These are phyloP conservation scores for Protomyces inouyei DNA, from an alignment of 1,139 yeast species.

Conservation along the genomic window DNA sequence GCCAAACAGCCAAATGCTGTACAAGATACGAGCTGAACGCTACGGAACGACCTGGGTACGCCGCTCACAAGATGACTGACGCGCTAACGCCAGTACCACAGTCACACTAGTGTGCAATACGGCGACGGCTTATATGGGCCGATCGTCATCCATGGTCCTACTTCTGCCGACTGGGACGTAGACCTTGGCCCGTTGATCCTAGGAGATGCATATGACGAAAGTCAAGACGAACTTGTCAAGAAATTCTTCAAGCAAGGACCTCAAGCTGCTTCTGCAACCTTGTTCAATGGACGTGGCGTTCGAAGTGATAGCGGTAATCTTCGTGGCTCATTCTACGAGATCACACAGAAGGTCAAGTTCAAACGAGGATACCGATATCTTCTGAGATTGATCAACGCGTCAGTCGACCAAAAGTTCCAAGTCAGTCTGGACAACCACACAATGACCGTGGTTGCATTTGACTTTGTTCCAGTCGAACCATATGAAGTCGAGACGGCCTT, in stretches of 20 bases:
- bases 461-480: conserved; percentile 30
- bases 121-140: conserved; percentile 41
- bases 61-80: conserved; percentile 46
- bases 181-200: conserved; percentile 54
- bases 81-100: conserved; percentile 48
- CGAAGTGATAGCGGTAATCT: conserved; percentile 33
- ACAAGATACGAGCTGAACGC: conserved; percentile 66
- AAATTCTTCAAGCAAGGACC: conserved; percentile 67
- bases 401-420: conserved; percentile 36
- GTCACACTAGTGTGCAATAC: conserved; percentile 43
- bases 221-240: conserved; percentile 46
- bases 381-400: conserved; percentile 38
- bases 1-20: conserved; percentile 60
- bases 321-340: conserved; percentile 31
- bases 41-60: conserved; percentile 89
- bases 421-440: conserved; percentile 35
- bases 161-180: conserved; percentile 50
- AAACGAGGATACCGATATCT: conserved; percentile 33
- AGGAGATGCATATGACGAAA: conserved; percentile 70
- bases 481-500: conserved; percentile 25
- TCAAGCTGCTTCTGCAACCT: conserved; percentile 61
- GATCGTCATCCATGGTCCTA: background rate
- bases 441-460: conserved; percentile 39
- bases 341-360: conserved; percentile 31
- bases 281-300: conserved; percentile 37